These are phyloP conservation scores for Plantago rigida DNA, from an alignment of 305 asterid genomes.

Conservation along the genomic window DNA sequence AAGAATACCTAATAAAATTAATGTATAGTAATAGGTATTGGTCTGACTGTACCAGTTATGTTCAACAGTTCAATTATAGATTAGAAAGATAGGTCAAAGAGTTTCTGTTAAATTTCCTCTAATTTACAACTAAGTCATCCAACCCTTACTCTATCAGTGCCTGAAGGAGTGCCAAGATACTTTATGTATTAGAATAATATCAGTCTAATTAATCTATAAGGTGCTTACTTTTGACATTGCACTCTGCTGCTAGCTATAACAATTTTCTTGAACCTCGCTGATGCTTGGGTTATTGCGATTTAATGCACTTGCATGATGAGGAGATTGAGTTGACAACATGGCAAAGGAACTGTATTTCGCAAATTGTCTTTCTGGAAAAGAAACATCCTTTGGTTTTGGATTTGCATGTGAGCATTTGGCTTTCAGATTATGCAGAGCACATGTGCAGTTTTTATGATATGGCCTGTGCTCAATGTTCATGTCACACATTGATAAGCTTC, in stretches of 20 bases:
- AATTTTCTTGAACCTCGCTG: neutral
- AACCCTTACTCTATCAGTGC: neutral
- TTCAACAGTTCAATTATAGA: neutral
- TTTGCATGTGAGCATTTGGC: conserved; percentile 18
- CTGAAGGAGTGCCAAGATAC: neutral
- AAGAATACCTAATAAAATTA: neutral
- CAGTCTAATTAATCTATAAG: neutral
- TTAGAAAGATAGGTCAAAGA: neutral
- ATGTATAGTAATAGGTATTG: neutral
- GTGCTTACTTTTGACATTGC: conserved; percentile 1
- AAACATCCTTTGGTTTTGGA: conserved; percentile 21
- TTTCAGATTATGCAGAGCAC: conserved; percentile 32
- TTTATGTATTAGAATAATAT: neutral
- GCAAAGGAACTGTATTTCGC: conserved; percentile 17
- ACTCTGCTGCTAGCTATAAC: neutral
- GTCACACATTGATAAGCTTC: conserved; percentile 28
- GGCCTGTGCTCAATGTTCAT: conserved; percentile 33
- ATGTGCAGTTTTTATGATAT: conserved; percentile 31
- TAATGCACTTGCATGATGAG: neutral
- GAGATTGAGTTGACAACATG: conserved; percentile 17
- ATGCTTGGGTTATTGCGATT: neutral
- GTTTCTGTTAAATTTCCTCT: no score
- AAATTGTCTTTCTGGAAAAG: conserved; percentile 24
- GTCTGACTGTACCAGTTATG: neutral
- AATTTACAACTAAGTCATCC: conserved; percentile 13